These are phyloP conservation scores for Rutstroemia sp. DNA, from an alignment of 2,329 filamentous ascomycete genomes.

Conservation along the genomic window DNA sequence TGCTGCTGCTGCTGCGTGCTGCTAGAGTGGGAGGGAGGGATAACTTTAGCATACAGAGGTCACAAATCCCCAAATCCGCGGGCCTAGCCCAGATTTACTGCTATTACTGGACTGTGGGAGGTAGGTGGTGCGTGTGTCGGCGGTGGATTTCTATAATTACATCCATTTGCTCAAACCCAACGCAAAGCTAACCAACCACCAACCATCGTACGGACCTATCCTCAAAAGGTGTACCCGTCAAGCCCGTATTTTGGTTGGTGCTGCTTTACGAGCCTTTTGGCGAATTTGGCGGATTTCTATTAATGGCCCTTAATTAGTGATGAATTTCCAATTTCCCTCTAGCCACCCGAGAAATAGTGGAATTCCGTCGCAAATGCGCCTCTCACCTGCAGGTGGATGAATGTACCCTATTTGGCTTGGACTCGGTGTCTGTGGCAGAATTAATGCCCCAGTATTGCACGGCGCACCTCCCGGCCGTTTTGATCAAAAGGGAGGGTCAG, in stretches of 20 bases:
- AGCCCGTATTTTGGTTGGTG: constrained; percentile 19
- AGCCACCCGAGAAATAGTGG: neutral
- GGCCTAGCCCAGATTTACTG: too few relatives aligned
- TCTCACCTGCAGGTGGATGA: constrained; percentile 7
- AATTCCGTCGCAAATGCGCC: constrained; percentile 6
- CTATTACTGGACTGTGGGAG: neutral
- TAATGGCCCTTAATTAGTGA: constrained; percentile 24
- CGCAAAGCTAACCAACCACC: constrained; percentile 11
- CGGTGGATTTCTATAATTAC: neutral
- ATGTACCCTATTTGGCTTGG: constrained; percentile 6
- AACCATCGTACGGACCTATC: neutral
- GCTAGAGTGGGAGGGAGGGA: too few relatives aligned
- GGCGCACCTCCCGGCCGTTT: constrained; percentile 11
- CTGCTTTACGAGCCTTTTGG: constrained; percentile 14
- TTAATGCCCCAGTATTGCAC: constrained; percentile 7
- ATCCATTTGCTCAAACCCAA: constrained; percentile 9
- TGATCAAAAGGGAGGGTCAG: constrained; percentile 3
- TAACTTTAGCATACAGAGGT: too few relatives aligned
- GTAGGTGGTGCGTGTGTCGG: neutral
- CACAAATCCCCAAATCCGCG: too few relatives aligned
- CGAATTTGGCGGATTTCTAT: constrained; percentile 15
- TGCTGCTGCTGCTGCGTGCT: too few relatives aligned
- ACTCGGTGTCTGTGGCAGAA: constrained; percentile 7
- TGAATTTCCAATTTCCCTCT: constrained; percentile 10
- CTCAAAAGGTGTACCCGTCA: neutral